Evolutionary conservation across 2,329 filamentous ascomycete species (phyloP).

Genomic region (Pseudogymnoascus destructans): DNA sequence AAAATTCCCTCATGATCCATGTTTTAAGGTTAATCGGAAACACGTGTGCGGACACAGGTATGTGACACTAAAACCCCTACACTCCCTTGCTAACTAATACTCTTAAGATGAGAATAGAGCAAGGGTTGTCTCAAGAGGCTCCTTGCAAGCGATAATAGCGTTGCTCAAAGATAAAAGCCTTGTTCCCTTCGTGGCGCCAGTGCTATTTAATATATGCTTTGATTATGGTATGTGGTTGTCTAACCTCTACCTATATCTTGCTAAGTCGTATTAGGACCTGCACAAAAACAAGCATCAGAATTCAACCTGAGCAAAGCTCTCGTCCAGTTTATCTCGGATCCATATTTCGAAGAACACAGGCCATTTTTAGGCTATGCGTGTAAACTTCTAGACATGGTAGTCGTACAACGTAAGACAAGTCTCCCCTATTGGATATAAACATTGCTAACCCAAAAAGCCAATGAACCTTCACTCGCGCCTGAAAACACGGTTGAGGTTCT

Average conservation of each 20-base stretch:
- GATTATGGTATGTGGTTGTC: slow-evolving; percentile 42
- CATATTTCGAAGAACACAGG: slow-evolving; percentile 30
- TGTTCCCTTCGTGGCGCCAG: slow-evolving; percentile 42
- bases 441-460: slow-evolving; percentile 16
- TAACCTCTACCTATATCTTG: slow-evolving; percentile 14
- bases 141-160: slow-evolving; percentile 35
- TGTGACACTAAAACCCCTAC: slow-evolving; percentile 11
- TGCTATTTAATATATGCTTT: slow-evolving; percentile 49
- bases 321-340: slow-evolving; percentile 36
- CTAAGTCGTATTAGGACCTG: slow-evolving; percentile 30
- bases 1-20: slow-evolving; percentile 37
- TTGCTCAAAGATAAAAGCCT: slow-evolving; percentile 35
- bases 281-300: slow-evolving; percentile 42
- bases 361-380: slow-evolving; percentile 39
- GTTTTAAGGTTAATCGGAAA: slow-evolving; percentile 47
- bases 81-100: slow-evolving; percentile 9
- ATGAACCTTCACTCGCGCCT: slow-evolving; percentile 21
- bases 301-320: slow-evolving; percentile 37
- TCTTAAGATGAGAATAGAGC: slow-evolving; percentile 43
- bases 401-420: slow-evolving; percentile 32
- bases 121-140: slow-evolving; percentile 37
- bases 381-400: slow-evolving; percentile 43
- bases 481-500: slow-evolving; percentile 39
- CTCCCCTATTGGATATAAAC: background rate
- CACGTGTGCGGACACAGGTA: slow-evolving; percentile 47